Conservation (phyloP, 148 eudicot species). For the Chenopodium quinoa region DNA sequence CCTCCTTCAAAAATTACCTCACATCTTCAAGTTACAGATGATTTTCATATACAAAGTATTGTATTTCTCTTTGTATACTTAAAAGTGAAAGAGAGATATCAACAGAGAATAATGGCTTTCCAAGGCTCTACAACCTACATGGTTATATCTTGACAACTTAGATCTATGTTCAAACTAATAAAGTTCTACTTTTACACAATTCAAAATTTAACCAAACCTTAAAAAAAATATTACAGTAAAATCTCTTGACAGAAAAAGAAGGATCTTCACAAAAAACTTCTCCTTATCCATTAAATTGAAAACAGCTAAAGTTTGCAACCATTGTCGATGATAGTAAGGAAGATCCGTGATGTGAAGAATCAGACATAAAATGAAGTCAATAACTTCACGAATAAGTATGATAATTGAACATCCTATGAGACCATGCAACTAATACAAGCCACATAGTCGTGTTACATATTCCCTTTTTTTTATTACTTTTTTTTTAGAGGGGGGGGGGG, state of each 20-base stretch:
- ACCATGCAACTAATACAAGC: no score
- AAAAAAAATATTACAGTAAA: no score
- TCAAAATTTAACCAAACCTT: no score
- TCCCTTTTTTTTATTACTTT: neutral
- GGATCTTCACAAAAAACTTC: neutral
- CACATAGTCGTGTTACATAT: neutral
- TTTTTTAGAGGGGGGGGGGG: neutral
- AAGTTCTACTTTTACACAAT: neutral
- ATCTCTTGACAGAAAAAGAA: neutral
- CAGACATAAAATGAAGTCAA: neutral
- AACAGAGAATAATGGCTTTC: neutral
- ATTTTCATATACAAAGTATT: neutral
- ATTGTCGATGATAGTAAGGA: neutral
- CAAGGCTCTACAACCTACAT: constrained; percentile 2
- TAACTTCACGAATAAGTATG: neutral
- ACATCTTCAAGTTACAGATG: neutral
- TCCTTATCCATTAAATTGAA: no score
- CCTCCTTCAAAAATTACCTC: neutral
- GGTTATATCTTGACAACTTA: neutral
- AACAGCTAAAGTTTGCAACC: neutral
- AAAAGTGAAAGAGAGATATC: no score
- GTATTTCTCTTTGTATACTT: no score
- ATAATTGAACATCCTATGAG: neutral
- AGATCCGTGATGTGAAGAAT: neutral
- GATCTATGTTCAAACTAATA: neutral